Conservation (phyloP, 2,329 filamentous ascomycete species). For the Talaromyces piceae region DNA sequence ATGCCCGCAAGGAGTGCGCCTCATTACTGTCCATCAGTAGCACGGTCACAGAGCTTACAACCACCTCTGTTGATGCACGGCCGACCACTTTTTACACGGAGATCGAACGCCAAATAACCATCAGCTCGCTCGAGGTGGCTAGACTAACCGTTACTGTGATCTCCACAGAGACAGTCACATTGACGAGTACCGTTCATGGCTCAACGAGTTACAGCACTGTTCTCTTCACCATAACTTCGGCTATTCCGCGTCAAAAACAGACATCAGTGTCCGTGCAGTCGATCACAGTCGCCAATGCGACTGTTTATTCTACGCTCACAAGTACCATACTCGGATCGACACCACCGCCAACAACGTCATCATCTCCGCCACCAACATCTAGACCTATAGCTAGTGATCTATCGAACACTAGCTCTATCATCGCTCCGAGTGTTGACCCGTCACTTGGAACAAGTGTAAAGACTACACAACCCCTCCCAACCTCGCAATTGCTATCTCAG, state of each 20-base stretch:
- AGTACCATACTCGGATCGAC: not conserved
- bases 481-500: not conserved
- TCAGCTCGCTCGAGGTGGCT: not conserved
- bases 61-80: not conserved
- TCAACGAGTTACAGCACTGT: not conserved
- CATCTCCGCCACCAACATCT: too few species aligned
- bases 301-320: not conserved
- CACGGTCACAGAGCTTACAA: not conserved
- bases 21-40: not conserved
- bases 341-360: not conserved
- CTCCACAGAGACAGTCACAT: not conserved
- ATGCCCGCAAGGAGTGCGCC: not conserved
- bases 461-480: not conserved
- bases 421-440: not conserved
- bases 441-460: not conserved
- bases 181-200: not conserved
- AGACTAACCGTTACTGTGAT: not conserved
- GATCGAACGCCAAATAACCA: not conserved
- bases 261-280: not conserved
- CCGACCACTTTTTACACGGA: not conserved
- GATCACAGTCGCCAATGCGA: not conserved
- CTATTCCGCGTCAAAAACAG: not conserved
- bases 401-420: not conserved
- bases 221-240: not conserved
- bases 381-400: not conserved